Base-by-base conservation (phyloP, 75 land plant genomes). In the Picea sitchensis region DNA sequence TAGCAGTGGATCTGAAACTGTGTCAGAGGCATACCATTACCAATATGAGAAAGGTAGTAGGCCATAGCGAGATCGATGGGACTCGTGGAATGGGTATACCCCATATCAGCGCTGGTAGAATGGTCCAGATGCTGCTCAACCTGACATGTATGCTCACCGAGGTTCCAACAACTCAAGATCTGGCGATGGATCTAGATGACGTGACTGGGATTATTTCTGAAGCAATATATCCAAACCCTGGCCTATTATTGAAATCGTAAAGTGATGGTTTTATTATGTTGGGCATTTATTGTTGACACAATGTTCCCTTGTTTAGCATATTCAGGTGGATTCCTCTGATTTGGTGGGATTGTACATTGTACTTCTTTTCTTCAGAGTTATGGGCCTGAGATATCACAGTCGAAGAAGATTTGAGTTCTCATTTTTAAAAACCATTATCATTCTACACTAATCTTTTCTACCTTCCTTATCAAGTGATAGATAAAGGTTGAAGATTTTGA, bases 91-190 rank as follows among this genome's bases (percentile, higher is more conserved):
- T 26, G 26, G 26, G 26, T 26, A 26, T 26, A 26, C 26, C 26
- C 26, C 26, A 26, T 26, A 26, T 26, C 26, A 26, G 26, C 26
- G 26, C 26, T 26, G 26, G 26, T 0, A 26, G 26, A 26, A 26
- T 26, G 26, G 26, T 26, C 26, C 26, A 26, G 26, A 26, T 26
- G 26, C 26, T 26, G 26, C 26, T 26, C 26, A 26, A 26, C 75
- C 71, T 14, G 71, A 67, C 71, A 67, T 41, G 14, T 67, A 32
- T 36, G 71, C 71, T 67, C 71, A 18, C 44, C 38, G 71, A 41
- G 71, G 31, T 32, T 67, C 71, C 3, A 32, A 67, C 38, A 67
- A 18, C 38, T 32, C 9, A 9, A 34, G 71, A 67, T 67, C 44
- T 14, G 34, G 38, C 34, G 71, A 67, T 36, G 41, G 71, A 67